Evolutionary conservation across 257 asterid genomes (phyloP).

Genomic region (Nicotiana sylvestris): DNA sequence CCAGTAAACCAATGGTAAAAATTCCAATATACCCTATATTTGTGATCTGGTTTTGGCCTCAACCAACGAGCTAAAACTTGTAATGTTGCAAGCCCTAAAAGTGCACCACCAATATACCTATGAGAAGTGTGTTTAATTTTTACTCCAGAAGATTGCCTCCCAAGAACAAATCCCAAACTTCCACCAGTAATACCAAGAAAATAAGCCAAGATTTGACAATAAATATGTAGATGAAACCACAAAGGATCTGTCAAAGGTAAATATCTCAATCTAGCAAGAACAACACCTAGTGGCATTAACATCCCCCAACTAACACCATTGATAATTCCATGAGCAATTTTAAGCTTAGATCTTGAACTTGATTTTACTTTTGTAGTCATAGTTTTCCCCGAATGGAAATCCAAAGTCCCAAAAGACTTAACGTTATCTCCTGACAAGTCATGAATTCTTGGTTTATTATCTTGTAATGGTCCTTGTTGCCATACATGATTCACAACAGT

Average conservation of each 20-base stretch:
- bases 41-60: neutral
- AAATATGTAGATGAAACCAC: conserved; percentile 8
- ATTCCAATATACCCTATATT: conserved; percentile 7
- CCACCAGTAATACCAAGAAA: neutral
- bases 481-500: conserved; percentile 1
- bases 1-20: neutral
- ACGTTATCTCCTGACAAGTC: neutral
- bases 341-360: neutral
- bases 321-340: neutral
- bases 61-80: conserved; percentile 7
- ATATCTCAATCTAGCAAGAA: conserved; percentile 9
- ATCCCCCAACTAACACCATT: conserved; percentile 3
- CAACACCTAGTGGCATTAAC: neutral
- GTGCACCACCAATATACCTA: neutral
- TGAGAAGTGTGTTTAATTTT: neutral
- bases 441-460: neutral
- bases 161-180: conserved; percentile 4
- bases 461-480: neutral
- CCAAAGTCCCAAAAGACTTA: neutral
- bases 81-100: conserved; percentile 1
- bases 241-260: neutral
- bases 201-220: conserved; percentile 8
- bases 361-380: neutral
- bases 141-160: neutral
- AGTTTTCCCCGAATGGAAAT: neutral